Conservation (phyloP, 2,329 filamentous ascomycete species). For the Sphaerulina populicola region DNA sequence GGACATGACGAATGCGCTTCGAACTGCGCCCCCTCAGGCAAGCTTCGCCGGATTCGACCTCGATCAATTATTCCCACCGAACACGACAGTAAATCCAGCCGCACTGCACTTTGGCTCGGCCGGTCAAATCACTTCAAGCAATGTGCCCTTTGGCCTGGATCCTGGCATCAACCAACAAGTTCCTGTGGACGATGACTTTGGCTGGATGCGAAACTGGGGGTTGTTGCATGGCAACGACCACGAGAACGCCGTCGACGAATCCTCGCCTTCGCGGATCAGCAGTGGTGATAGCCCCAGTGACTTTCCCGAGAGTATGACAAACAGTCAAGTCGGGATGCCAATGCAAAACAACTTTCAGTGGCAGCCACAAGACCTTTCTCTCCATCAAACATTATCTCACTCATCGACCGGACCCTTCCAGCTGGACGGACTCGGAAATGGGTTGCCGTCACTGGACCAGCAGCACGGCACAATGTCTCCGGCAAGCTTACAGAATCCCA, state of each 20-base stretch:
- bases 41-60: conserved; percentile 62
- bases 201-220: conserved; percentile 79
- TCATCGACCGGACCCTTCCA: conserved; percentile 60
- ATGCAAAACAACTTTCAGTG: conserved; percentile 36
- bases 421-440: conserved; percentile 63
- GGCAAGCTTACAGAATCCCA: conserved; percentile 63
- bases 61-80: conserved; percentile 60
- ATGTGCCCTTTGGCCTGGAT: conserved; percentile 40
- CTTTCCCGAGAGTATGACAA: conserved; percentile 84
- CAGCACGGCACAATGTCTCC: conserved; percentile 67
- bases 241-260: conserved; percentile 74
- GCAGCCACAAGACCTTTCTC: conserved; percentile 58
- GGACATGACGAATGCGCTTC: conserved; percentile 59
- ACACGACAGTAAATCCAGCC: conserved; percentile 55
- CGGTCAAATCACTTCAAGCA: conserved; percentile 32
- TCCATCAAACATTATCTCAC: conserved; percentile 51
- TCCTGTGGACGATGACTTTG: conserved; percentile 66
- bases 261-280: conserved; percentile 92
- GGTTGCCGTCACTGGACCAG: conserved; percentile 67
- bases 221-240: conserved; percentile 46
- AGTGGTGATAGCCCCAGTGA: conserved; percentile 89
- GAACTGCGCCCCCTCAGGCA: conserved; percentile 69
- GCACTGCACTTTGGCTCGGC: conserved; percentile 70
- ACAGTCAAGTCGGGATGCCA: conserved; percentile 46
- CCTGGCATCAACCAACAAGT: conserved; percentile 43